Evolutionary conservation across 345 rosid species (phyloP).

Genomic region (Eucalyptus marginata): DNA sequence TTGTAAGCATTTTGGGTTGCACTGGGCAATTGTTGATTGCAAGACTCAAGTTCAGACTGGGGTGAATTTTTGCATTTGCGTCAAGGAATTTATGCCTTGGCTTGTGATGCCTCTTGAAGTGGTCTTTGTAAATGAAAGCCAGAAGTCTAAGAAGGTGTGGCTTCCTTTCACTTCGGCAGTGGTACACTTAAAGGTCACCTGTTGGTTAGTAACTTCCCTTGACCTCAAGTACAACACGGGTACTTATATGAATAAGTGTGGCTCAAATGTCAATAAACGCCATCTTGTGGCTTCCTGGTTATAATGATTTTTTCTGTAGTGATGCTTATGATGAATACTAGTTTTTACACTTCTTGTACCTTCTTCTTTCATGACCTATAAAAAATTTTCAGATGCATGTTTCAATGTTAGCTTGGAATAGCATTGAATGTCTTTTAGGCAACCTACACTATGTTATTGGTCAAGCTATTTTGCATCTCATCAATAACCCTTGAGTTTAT

Average conservation of each 20-base stretch:
- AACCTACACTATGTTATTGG: neutral
- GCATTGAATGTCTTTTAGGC: neutral
- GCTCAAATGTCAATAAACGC: neutral
- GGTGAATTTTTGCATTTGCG: slow-evolving; percentile 31
- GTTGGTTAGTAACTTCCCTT: slow-evolving; percentile 33
- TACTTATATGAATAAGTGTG: neutral
- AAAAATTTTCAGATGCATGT: neutral
- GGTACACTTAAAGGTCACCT: slow-evolving; percentile 84
- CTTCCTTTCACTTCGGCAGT: slow-evolving; percentile 3
- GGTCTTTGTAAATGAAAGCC: slow-evolving; percentile 57
- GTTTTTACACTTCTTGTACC: neutral
- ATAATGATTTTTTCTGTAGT: neutral
- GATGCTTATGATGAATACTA: neutral
- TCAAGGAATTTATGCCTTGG: slow-evolving; percentile 79
- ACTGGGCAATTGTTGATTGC: slow-evolving; percentile 86
- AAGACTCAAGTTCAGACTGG: slow-evolving; percentile 55
- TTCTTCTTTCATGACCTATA: neutral
- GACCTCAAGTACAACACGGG: neutral
- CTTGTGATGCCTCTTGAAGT: slow-evolving; percentile 81
- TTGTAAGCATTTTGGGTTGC: slow-evolving; percentile 64
- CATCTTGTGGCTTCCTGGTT: neutral
- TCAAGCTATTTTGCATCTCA: neutral
- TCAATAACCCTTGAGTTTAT: neutral
- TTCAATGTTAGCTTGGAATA: neutral
- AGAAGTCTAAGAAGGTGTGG: slow-evolving; percentile 13